Evolutionary conservation across 2,329 filamentous ascomycete genomes (phyloP).

Genomic region (Fusarium sp.): DNA sequence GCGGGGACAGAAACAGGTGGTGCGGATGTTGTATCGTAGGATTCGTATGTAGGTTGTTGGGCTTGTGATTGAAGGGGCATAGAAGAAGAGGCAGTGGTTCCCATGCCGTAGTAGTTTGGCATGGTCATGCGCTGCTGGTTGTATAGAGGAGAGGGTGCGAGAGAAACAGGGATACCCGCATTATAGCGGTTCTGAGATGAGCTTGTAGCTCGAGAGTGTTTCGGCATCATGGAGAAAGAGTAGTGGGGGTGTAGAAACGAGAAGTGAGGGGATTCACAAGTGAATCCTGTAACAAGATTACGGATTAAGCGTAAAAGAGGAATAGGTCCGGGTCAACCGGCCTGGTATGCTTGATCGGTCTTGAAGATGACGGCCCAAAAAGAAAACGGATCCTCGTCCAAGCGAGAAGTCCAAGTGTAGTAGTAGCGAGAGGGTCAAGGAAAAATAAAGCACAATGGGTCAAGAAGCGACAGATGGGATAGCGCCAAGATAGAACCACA

Average conservation of each 20-base stretch:
- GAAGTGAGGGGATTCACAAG: constrained; percentile 25
- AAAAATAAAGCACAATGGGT: constrained; percentile 34
- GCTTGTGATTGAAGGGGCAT: constrained; percentile 50
- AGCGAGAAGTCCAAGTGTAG: constrained; percentile 28
- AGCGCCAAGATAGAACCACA: constrained; percentile 46
- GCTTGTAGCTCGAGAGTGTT: constrained; percentile 57
- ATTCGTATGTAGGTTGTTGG: constrained; percentile 53
- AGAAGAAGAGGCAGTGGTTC: constrained; percentile 49
- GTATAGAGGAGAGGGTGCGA: constrained; percentile 58
- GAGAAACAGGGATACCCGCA: constrained; percentile 52
- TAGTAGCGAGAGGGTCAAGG: constrained; percentile 32
- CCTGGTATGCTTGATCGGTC: constrained; percentile 41
- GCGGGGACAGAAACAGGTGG: constrained; percentile 50
- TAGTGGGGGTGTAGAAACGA: constrained; percentile 21
- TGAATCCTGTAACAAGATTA: constrained; percentile 40
- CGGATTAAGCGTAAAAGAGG: constrained; percentile 44
- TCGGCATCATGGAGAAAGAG: constrained; percentile 55
- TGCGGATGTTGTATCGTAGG: constrained; percentile 52
- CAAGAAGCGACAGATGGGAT: constrained; percentile 42
- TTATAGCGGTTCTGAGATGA: constrained; percentile 47
- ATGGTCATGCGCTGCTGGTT: constrained; percentile 56
- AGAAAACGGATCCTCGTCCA: constrained; percentile 35
- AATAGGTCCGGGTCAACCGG: constrained; percentile 44
- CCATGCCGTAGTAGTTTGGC: constrained; percentile 56
- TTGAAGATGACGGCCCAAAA: constrained; percentile 33